Evolutionary conservation across 2,329 filamentous ascomycete genomes (phyloP).

Genomic region (Pseudocercospora musae): DNA sequence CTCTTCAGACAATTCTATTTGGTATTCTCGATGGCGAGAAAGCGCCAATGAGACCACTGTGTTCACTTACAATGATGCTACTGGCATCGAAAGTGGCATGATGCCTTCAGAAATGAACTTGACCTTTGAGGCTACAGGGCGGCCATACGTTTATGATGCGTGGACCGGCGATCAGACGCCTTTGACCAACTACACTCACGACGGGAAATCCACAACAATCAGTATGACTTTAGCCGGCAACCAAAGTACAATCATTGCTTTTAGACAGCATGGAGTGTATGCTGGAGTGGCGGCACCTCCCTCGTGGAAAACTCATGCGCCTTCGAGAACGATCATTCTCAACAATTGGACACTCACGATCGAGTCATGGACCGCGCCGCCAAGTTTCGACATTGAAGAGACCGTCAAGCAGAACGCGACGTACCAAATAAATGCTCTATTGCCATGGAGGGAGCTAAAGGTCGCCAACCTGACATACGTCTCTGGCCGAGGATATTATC

Average conservation of each 20-base stretch:
- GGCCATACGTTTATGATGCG: constrained; percentile 41
- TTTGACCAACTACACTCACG: constrained; percentile 33
- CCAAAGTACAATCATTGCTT: constrained; percentile 41
- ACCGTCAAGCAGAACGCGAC: constrained; percentile 9
- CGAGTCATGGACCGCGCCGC: constrained; percentile 10
- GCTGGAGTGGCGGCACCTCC: background rate
- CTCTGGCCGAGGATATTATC: constrained; percentile 12
- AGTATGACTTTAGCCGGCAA: constrained; percentile 39
- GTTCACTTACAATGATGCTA: constrained; percentile 43
- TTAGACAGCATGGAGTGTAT: constrained; percentile 20
- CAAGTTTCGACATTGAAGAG: constrained; percentile 5
- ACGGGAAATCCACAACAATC: constrained; percentile 31
- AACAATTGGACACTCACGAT: constrained; percentile 10
- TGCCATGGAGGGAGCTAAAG: constrained; percentile 7
- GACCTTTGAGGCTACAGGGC: constrained; percentile 30
- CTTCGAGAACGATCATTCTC: constrained; percentile 15
- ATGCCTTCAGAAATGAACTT: constrained; percentile 25
- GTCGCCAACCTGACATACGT: constrained; percentile 1
- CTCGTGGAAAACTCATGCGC: background rate
- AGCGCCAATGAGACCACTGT: constrained; percentile 27
- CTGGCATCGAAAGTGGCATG: constrained; percentile 12
- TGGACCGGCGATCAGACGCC: constrained; percentile 42
- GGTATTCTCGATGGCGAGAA: constrained; percentile 39
- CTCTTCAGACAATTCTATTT: constrained; percentile 21
- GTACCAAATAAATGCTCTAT: background rate